Base-by-base conservation (phyloP, 2,329 filamentous ascomycete species). In the Apiospora marii region DNA sequence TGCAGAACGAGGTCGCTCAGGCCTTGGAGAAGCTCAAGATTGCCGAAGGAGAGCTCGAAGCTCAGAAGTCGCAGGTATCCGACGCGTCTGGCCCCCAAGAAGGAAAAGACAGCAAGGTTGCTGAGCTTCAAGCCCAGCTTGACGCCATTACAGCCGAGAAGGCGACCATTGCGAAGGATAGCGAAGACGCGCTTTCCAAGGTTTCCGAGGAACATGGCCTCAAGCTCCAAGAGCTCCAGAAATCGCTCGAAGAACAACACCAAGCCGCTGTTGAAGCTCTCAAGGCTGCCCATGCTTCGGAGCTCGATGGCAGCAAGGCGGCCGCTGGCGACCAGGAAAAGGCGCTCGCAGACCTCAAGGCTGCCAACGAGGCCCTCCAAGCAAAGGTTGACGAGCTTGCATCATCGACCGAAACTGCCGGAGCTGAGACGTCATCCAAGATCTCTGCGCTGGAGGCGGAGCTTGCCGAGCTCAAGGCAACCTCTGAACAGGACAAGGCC, bases 301-400 rank as follows among this genome's bases (percentile, higher is more conserved):
- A 87, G 74, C 80, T 90, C 41, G 84, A 84, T 8, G 84, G 86
- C 76, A 85, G 83, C 71, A 83, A 85, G 75, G 77, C 83, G 0
- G 82, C 86, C 68, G 81, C 83, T 12, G 82, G 83, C 16, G 85
- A 84, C 1, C 85, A 89, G 43, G 85, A 89, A 73, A 82, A 86
- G 71, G 83, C 85, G 27, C 78, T 91, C 41, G 80, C 84, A 13
- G 87, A 88, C 13, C 81, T 91, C 67, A 88, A 86, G 77, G 76
- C 84, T 4, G 81, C 81, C 68, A 88, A 91, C 74, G 87, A 90
- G 71, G 77, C 83, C 14, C 81, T 92, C 67, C 86, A 91, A 79
- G 86, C 83, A 77, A 87, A 89, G 80, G 83, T 92, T 44, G 85
- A 89, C 27, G 86, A 87, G 53, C 79, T 91, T 70, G 83, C 83